phyloP scores from a whole-genome alignment of 2,329 filamentous ascomycete species.

The Fonsecaea erecta region DNA sequence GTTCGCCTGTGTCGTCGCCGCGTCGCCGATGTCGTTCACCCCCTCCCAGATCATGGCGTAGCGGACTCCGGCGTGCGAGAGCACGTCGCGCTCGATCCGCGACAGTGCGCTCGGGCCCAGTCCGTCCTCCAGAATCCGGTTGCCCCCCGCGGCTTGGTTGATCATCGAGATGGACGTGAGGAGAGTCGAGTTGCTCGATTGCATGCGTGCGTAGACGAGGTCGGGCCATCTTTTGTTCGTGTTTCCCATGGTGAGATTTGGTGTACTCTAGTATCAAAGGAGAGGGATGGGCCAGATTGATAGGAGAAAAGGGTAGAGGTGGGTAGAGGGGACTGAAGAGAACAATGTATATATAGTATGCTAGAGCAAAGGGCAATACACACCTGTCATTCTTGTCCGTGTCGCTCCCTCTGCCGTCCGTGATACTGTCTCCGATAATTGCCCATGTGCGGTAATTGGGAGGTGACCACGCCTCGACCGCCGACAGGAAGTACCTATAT shows the following conservation, averaged over 20 bases:
- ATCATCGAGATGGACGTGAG: slow-evolving; percentile 59
- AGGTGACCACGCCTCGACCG: slow-evolving; percentile 61
- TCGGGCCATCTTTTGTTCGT: slow-evolving; percentile 59
- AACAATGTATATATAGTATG: too few species aligned
- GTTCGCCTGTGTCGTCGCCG: slow-evolving; percentile 48
- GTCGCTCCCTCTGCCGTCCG: slow-evolving; percentile 65
- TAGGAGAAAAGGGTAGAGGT: background rate
- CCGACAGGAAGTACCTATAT: slow-evolving; percentile 64
- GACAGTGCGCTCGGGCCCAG: slow-evolving; percentile 65
- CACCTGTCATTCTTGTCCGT: slow-evolving; percentile 63
- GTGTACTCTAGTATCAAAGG: background rate
- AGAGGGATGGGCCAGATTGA: too few species aligned
- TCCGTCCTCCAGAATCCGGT: slow-evolving; percentile 65
- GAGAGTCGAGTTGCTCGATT: slow-evolving; percentile 45
- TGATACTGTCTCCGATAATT: slow-evolving; percentile 68
- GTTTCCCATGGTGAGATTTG: background rate
- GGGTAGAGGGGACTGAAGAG: background rate
- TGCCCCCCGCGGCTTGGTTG: slow-evolving; percentile 73
- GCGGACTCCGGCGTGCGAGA: slow-evolving; percentile 61
- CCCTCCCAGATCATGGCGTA: slow-evolving; percentile 71
- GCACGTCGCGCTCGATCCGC: slow-evolving; percentile 67
- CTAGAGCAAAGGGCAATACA: background rate
- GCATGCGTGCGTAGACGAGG: slow-evolving; percentile 58
- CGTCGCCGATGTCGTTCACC: slow-evolving; percentile 69
- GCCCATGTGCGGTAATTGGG: slow-evolving; percentile 52